These are phyloP conservation scores for Hydrangea macrophylla DNA, from an alignment of 148 eudicot species.

Conservation along the genomic window DNA sequence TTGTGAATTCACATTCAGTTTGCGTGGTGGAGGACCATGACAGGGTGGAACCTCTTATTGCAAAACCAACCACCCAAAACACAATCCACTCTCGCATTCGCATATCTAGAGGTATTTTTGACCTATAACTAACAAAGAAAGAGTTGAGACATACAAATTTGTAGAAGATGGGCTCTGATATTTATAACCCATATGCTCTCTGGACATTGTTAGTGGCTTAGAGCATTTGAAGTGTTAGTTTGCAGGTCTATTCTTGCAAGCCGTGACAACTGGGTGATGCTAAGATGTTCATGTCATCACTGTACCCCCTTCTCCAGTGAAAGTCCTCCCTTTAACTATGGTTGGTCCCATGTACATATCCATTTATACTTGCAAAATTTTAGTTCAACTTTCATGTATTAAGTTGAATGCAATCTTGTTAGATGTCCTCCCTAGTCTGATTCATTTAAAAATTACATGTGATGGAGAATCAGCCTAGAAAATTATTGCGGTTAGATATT, in stretches of 20 bases:
- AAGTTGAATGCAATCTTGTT: too few relatives aligned
- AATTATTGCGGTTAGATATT: too few relatives aligned
- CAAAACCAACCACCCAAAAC: background rate
- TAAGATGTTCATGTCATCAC: background rate
- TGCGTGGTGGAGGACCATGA: background rate
- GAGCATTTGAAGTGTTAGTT: constrained; percentile 3
- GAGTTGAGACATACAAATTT: background rate
- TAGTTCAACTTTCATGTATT: too few relatives aligned
- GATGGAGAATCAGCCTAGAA: too few relatives aligned
- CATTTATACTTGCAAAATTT: too few relatives aligned
- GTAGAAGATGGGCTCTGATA: background rate
- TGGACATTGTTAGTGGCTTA: background rate
- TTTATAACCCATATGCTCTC: background rate
- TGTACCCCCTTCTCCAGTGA: too few relatives aligned
- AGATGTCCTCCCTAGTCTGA: too few relatives aligned
- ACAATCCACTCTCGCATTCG: background rate
- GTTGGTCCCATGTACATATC: too few relatives aligned
- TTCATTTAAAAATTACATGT: too few relatives aligned
- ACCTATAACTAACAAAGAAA: background rate
- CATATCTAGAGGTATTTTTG: background rate
- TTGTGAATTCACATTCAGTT: constrained; percentile 13
- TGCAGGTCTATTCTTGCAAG: background rate
- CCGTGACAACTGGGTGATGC: background rate
- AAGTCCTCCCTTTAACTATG: too few relatives aligned
- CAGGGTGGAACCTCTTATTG: background rate